A percentile compares a stretch with the other conserved stretches of the same genome.
phyloP scores from a whole-genome alignment of 2,329 filamentous ascomycete genomes.

The Xylariomycetidae sp. region DNA sequence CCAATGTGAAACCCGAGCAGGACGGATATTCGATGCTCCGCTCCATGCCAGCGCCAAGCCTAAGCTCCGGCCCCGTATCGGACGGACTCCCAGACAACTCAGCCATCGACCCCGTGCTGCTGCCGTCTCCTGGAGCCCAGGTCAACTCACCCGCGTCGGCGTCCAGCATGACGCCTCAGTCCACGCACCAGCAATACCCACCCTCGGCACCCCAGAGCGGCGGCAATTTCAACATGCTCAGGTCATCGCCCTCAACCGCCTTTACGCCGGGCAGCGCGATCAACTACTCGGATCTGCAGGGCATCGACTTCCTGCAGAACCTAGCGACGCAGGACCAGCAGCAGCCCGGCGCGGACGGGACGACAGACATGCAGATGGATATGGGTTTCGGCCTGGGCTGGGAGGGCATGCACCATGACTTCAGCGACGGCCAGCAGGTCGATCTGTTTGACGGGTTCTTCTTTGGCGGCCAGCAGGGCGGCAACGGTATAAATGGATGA shows the following conservation, averaged over 20 bases:
- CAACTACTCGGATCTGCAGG: conserved; percentile 45
- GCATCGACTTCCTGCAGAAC: conserved; percentile 50
- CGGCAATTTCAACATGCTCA: conserved; percentile 20
- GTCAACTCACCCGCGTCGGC: conserved; percentile 29
- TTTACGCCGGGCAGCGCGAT: conserved; percentile 24
- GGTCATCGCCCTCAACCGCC: conserved; percentile 21
- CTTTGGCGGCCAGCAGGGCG: conserved; percentile 53
- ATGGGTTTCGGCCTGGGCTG: conserved; percentile 64
- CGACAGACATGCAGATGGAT: conserved; percentile 50
- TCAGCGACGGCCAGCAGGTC: conserved; percentile 53
- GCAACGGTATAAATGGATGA: conserved; percentile 13
- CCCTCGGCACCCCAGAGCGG: conserved; percentile 13
- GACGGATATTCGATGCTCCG: conserved; percentile 35
- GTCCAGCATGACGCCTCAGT: conserved; percentile 31
- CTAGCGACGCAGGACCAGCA: conserved; percentile 28
- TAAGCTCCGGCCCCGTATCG: conserved; percentile 33
- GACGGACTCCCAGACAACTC: conserved; percentile 30
- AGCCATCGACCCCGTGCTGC: conserved; percentile 38
- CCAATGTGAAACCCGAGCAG: conserved; percentile 32
- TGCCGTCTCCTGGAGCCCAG: conserved; percentile 39
- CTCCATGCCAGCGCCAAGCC: conserved; percentile 34
- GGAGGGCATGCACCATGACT: conserved; percentile 60
- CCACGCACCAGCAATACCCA: conserved; percentile 16
- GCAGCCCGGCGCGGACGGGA: conserved; percentile 12
- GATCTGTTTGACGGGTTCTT: conserved; percentile 71